Evolutionary conservation across 2,329 filamentous ascomycete genomes (phyloP).

Genomic region (Anthostomella pinea): DNA sequence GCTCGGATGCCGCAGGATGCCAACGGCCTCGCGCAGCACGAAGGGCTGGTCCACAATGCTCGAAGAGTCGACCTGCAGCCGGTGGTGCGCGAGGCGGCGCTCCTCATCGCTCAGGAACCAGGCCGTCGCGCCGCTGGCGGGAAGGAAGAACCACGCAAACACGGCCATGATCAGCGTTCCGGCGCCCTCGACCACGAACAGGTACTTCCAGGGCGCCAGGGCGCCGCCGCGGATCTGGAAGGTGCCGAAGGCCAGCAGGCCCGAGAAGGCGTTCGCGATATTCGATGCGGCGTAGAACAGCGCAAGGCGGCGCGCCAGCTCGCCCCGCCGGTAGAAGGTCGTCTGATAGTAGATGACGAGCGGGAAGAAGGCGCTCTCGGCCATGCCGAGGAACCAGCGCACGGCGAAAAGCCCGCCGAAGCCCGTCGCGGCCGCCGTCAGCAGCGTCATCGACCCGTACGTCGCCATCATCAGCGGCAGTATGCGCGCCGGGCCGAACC

Average conservation of each 20-base stretch:
- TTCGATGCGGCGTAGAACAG: conserved; percentile 73
- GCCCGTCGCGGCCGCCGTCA: conserved; percentile 52
- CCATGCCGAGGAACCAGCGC: conserved; percentile 66
- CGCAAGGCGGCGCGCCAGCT: conserved; percentile 66
- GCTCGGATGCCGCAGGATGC: conserved; percentile 48
- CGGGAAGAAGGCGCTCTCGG: conserved; percentile 67
- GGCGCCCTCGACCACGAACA: conserved; percentile 46
- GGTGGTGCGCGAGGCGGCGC: conserved; percentile 63
- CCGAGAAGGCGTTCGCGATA: conserved; percentile 58
- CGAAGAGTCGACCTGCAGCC: conserved; percentile 71
- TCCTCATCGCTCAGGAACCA: conserved; percentile 64
- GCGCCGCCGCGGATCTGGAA: conserved; percentile 40
- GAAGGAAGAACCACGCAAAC: conserved; percentile 68
- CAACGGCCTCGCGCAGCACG: conserved; percentile 46
- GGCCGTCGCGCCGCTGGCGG: conserved; percentile 59
- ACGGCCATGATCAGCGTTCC: conserved; percentile 58
- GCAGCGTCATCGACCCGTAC: conserved; percentile 61
- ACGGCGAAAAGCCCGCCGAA: conserved; percentile 65
- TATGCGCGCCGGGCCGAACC: conserved; percentile 60
- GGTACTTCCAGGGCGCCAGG: conserved; percentile 41
- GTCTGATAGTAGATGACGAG: conserved; percentile 56
- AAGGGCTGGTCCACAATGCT: conserved; percentile 54
- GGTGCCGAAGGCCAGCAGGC: conserved; percentile 43
- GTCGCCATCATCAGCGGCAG: conserved; percentile 62
- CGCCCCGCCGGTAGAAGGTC: conserved; percentile 67